Conservation (phyloP, 78 protist species). For the Dictyostelium citrinum region DNA sequence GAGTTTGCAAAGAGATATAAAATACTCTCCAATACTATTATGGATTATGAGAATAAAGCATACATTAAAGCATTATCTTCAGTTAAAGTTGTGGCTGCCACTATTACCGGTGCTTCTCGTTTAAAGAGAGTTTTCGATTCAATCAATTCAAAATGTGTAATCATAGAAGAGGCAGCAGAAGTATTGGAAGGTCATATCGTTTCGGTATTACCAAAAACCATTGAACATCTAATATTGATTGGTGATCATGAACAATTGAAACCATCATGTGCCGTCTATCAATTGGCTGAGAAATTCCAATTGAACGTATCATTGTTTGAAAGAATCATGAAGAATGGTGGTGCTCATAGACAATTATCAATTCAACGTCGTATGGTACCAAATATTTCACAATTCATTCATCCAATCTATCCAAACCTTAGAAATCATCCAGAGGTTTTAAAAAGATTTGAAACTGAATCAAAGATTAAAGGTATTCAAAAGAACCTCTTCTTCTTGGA, state of each 20-base stretch:
- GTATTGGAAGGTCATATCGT: conserved; percentile 88
- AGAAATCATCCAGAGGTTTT: conserved; percentile 17
- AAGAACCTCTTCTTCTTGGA: conserved; percentile 53
- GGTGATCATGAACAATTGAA: conserved; percentile 95
- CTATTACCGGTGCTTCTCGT: conserved; percentile 43
- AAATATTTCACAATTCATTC: conserved; percentile 76
- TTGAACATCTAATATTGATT: conserved; percentile 85
- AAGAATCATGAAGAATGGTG: conserved; percentile 74
- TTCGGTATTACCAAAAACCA: conserved; percentile 45
- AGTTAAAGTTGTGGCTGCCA: conserved; percentile 53
- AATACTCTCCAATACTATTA: background rate
- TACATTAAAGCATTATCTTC: background rate
- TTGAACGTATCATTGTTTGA: conserved; percentile 87
- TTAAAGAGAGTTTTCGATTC: conserved; percentile 12
- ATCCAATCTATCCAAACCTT: conserved; percentile 57
- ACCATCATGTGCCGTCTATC: conserved; percentile 75
- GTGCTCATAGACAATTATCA: conserved; percentile 19
- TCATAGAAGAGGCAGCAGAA: conserved; percentile 82
- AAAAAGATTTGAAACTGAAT: background rate
- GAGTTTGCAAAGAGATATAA: background rate
- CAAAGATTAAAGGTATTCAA: conserved; percentile 37
- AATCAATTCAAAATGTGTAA: conserved; percentile 23
- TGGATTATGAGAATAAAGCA: conserved; percentile 25
- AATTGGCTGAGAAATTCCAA: conserved; percentile 25
- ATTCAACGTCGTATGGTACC: conserved; percentile 93